Evolutionary conservation across 257 asterid species (phyloP), one percentile per base, ranked within the genome.

Genomic region (Solanum pennellii): DNA sequence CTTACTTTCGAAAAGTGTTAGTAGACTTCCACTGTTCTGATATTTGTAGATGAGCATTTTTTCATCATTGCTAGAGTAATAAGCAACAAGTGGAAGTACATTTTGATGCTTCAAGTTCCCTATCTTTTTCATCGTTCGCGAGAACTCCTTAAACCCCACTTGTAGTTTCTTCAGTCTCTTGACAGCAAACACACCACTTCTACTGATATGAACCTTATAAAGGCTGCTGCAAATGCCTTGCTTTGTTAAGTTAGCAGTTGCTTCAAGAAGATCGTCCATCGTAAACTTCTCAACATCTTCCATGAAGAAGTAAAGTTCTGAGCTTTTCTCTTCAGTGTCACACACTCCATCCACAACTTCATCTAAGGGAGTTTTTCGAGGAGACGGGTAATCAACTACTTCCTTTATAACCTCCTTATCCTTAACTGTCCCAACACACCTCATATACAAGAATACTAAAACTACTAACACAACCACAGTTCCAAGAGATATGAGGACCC

Each of bases 231-330:
- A 86, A 76, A 86, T 37, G 10, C 94, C 86, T 41, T 89, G 93
- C 1, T 73, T 86, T 8, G 77, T 76, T 86, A 93, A 83, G 25
- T 92, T 87, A 31, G 91, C 93, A n/a, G 90, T 88, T 33, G 92
- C 91, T 33, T 88, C 92, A 31, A 91, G 87, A 89, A 91, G 93
- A 42, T 92, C 93, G 29, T 93, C 91, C 90, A 92, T 6, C 31
- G 84, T 82, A 83, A 93, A 91, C 87, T 91, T 73, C 72, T 93
- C 92, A 20, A 86, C 88, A 56, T 89, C 83, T 47, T 89, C 87
- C 33, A 91, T 93, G 42, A 93, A 93, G 79, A 93, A 90, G 87
- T 86, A 90, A 14, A 90, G 93, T 91, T 93, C 95, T 25, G 94
- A 89, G 5, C 4, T 42, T 37, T 74, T 37, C 6, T 87, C 91